Conservation (phyloP, 169 alveolate genomes). For the Babesia gibsoni region DNA sequence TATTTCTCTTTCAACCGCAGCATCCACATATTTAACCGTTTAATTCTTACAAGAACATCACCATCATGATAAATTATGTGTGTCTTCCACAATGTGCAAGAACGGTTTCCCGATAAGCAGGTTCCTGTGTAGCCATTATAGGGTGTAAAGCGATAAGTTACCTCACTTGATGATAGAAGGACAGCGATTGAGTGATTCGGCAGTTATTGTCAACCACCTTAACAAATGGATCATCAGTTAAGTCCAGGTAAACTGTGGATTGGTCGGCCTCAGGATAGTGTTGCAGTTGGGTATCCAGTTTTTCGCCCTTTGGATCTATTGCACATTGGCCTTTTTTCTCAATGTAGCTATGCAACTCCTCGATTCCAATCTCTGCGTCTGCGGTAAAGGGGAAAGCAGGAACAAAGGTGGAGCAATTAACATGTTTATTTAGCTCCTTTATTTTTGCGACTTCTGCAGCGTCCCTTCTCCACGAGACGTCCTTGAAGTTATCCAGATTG, state of each 20-base stretch:
- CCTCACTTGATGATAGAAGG: conserved; percentile 13
- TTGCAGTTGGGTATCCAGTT: neutral
- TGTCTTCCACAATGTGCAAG: neutral
- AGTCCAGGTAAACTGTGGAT: neutral
- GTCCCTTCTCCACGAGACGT: conserved; percentile 53
- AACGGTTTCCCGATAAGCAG: neutral
- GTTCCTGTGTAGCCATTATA: neutral
- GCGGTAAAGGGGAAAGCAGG: conserved; percentile 54
- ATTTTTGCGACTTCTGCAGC: conserved; percentile 17
- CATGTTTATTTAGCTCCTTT: conserved; percentile 3
- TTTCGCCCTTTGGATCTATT: neutral
- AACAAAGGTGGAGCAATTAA: conserved; percentile 44
- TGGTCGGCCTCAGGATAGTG: neutral
- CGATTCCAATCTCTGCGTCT: conserved; percentile 24
- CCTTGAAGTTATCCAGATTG: conserved; percentile 32
- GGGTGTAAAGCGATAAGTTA: neutral
- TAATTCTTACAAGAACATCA: neutral
- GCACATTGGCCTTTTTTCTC: neutral
- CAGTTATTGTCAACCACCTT: neutral
- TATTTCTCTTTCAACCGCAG: neutral
- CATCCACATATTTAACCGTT: conserved; percentile 6
- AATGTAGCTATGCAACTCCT: neutral
- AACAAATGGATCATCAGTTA: conserved; percentile 1
- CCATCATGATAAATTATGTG: neutral
- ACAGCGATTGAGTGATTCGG: neutral